phyloP scores from a whole-genome alignment of 177 flowering plant species.

The Telopea speciosissima region DNA sequence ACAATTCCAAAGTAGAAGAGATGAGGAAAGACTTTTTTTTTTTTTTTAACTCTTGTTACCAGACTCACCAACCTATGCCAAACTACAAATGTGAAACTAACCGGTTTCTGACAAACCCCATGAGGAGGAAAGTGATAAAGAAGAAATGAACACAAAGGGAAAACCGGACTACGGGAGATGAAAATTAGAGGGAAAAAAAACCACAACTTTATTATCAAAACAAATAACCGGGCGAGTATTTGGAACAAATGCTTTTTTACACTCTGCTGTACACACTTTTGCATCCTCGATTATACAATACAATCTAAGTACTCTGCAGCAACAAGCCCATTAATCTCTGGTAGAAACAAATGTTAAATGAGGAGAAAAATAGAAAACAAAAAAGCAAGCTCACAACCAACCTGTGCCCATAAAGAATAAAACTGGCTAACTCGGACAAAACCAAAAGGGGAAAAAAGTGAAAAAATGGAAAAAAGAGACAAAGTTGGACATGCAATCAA shows the following conservation, averaged over 20 bases:
- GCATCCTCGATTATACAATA: constrained; percentile 32
- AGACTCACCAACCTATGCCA: too few relatives aligned
- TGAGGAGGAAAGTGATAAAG: too few relatives aligned
- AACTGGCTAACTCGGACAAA: constrained; percentile 13
- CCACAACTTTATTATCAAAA: constrained; percentile 18
- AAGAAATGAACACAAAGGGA: too few relatives aligned
- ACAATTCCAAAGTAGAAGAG: too few relatives aligned
- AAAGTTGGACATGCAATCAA: constrained; percentile 21
- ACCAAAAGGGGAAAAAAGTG: constrained; percentile 26
- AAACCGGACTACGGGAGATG: too few relatives aligned
- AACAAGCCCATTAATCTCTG: constrained; percentile 26
- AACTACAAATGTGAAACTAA: too few relatives aligned
- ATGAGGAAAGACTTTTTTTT: too few relatives aligned
- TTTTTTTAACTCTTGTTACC: too few relatives aligned
- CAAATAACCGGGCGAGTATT: constrained; percentile 14
- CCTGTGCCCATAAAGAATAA: constrained; percentile 48
- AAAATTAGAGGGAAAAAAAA: not conserved
- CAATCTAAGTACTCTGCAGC: constrained; percentile 35
- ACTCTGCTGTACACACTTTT: constrained; percentile 58
- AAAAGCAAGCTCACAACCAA: constrained; percentile 68
- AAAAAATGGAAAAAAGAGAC: constrained; percentile 12
- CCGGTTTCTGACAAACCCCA: too few relatives aligned
- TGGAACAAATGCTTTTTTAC: constrained; percentile 30
- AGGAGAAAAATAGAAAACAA: constrained; percentile 21
- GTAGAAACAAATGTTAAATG: constrained; percentile 28